phyloP scores from a whole-genome alignment of 768 basidiomycete genomes.

The Pisolithus marmoratus region DNA sequence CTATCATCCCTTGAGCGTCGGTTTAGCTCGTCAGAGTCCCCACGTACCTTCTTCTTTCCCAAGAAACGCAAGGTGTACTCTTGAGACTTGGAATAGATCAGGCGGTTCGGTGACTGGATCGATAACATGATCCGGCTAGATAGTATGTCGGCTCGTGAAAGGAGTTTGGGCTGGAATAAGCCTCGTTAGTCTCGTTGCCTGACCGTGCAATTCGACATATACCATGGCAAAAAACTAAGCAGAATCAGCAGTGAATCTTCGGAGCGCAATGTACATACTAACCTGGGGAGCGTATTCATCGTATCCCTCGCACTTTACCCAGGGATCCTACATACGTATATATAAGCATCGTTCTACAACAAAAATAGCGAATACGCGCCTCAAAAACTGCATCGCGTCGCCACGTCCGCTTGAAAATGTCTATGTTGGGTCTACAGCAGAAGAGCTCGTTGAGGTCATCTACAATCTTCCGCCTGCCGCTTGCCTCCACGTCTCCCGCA shows the following conservation, averaged over 20 bases:
- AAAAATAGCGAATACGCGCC: constrained; percentile 23
- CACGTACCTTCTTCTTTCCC: constrained; percentile 45
- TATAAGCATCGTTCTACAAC: background rate
- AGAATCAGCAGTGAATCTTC: background rate
- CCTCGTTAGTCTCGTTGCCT: background rate
- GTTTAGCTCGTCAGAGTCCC: background rate
- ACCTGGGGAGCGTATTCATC: constrained; percentile 51
- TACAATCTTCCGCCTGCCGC: constrained; percentile 42
- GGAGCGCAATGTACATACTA: constrained; percentile 3
- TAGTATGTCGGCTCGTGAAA: constrained; percentile 45
- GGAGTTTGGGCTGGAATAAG: constrained; percentile 44
- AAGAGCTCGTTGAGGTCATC: constrained; percentile 57
- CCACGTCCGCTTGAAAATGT: constrained; percentile 52
- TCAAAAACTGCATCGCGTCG: constrained; percentile 50
- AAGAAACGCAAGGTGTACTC: constrained; percentile 53
- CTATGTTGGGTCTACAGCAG: constrained; percentile 44
- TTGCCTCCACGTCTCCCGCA: constrained; percentile 23
- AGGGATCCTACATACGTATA: constrained; percentile 37
- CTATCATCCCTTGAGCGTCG: constrained; percentile 26
- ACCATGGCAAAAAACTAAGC: constrained; percentile 51
- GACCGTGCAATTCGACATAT: constrained; percentile 8
- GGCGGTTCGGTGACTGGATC: constrained; percentile 49
- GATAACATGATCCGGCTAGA: constrained; percentile 55
- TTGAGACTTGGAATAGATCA: constrained; percentile 56
- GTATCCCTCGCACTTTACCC: constrained; percentile 44